These are phyloP conservation scores for Ilyonectria sp. DNA, from an alignment of 2,329 filamentous ascomycete species.

Conservation along the genomic window DNA sequence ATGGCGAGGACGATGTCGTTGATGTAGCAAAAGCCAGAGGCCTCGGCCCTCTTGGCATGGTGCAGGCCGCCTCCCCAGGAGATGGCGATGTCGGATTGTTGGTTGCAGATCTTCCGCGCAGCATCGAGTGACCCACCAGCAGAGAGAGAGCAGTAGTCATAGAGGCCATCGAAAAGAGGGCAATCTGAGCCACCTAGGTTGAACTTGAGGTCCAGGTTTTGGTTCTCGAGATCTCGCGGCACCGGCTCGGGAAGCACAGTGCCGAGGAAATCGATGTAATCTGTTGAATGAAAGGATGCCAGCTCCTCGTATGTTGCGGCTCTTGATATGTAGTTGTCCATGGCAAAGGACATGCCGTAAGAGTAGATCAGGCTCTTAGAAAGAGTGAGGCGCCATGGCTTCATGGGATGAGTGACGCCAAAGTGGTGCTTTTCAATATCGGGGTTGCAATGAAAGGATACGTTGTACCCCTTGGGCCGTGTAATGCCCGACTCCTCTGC, in stretches of 20 bases:
- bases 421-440: constrained; percentile 98
- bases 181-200: constrained; percentile 94
- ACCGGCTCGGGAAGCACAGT: constrained; percentile 77
- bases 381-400: constrained; percentile 95
- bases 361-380: constrained; percentile 95
- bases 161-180: constrained; percentile 95
- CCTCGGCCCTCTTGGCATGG: constrained; percentile 94
- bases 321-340: constrained; percentile 93
- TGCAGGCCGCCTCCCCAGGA: constrained; percentile 98
- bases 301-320: constrained; percentile 91
- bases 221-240: constrained; percentile 76
- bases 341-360: constrained; percentile 95
- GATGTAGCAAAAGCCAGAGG: constrained; percentile 98
- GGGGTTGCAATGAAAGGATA: constrained; percentile 96
- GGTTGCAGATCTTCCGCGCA: constrained; percentile 87
- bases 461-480: constrained; percentile 86
- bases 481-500: constrained; percentile 79
- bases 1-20: constrained; percentile 98
- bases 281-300: constrained; percentile 85
- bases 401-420: constrained; percentile 97
- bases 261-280: constrained; percentile 92
- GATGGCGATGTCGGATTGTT: constrained; percentile 94
- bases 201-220: constrained; percentile 78
- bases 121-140: constrained; percentile 92
- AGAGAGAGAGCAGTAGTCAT: constrained; percentile 95